Evolutionary conservation across 1,284 basidiomycete species (phyloP), one percentile per base, ranked within the genome.

Genomic region (Apiotrichum montevideense): DNA sequence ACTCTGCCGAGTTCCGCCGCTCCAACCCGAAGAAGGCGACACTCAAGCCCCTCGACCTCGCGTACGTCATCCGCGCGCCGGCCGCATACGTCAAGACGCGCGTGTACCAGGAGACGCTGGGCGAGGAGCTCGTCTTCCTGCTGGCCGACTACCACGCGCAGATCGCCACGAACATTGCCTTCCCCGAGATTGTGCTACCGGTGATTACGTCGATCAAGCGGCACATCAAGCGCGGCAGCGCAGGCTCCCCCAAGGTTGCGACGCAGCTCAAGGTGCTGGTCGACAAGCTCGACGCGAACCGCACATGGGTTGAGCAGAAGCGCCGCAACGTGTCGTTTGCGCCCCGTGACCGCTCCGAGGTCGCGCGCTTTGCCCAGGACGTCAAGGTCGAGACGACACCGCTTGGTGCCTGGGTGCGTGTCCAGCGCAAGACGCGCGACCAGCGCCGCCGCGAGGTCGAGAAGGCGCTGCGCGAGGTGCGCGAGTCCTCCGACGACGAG

Each of bases 111-210:
- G 93, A 95, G 68, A 85, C 84, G 5, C 77, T 98, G 35, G 82
- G 85, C 2, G 92, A 97, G 56, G 96, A 98, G 75, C 80, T 86
- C 15, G 74, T 82, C 5, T 92, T 84, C 74, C 76, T 92, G 15
- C 80, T 97, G 44, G 85, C 86, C 9, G 90, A 95, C 74, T 92
- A 88, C 83, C 78, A 79, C 58, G 73, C 82, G 82, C 54, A 78
- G 77, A 58, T 88, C 79, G 69, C 79, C 72, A 79, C 62, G 1
- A 89, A 87, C 73, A 86, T 98, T 56, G 90, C 90, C 0, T 97
- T 97, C 79, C 95, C 95, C 2, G 96, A 99, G 77, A 80, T 96
- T 52, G 82, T 86, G 11, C 83, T 98, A n/a, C 92, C 95, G 2
- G 79, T 94, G 41, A 78, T 86, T n/a, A 82, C 87, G 9, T 79